Evolutionary conservation across 768 basidiomycete species (phyloP), one percentile per base, ranked within the genome.

Genomic region (Suillus clintonianus): DNA sequence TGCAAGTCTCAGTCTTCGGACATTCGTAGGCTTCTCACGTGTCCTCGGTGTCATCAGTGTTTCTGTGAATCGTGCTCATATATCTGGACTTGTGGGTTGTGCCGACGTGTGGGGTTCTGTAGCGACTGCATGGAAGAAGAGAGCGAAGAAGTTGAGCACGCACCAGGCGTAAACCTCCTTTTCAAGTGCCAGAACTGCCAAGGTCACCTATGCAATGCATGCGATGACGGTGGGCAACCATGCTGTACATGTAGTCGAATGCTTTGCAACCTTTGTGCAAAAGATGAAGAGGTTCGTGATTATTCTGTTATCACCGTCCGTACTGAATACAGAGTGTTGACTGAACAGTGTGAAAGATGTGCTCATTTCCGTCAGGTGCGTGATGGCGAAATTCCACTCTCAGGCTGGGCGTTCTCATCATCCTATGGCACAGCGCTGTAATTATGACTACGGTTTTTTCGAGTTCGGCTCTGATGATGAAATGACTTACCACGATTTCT

Each of bases 61-160:
- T 62, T 30, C 24, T 62, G 62, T 62, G 2, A 13, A 11, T n/a
- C 1, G 8, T 62, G 62, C 30, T 39, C 27, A 7, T 55, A 42
- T 30, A 62, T 62, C 9, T 8, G 4, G 1, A 13, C 24, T 14
- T 62, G 62, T 60, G 2, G 0, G 27, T 2, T 27, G 15, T 62
- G 62, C 24, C 32, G 15, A 27, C 5, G 24, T 22, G 58, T 15
- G 53, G 59, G 39, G 8, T 27, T 61, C 41, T 62, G 62, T 62
- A 30, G 32, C 7, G 58, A 62, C 30, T 62, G 62, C 61, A 55
- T 54, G 9, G 59, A 59, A 54, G 59, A 59, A 51, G 45, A 9
- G 34, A 22, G 34, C 32, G 7, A n/a, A 8, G 53, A 32, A 13
- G n/a, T 6, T 36, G n/a, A 22, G 13, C n/a, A 54, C n/a, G 14